Conservation (phyloP, 202 grass and related monocot species). For the Setaria italica region DNA sequence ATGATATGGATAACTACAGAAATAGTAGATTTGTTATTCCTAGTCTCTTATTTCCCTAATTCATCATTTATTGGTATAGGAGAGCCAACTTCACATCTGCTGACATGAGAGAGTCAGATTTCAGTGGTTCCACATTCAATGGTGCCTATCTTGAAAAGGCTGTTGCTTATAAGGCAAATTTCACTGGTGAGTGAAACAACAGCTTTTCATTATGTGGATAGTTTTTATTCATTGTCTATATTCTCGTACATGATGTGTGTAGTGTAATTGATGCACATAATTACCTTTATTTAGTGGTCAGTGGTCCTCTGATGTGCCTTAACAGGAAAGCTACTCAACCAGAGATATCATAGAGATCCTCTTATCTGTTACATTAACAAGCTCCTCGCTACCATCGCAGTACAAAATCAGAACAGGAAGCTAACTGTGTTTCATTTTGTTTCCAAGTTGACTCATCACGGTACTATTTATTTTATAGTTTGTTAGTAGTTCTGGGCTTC, state of each 20-base stretch:
- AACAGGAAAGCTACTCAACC: background rate
- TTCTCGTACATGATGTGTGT: slow-evolving; percentile 15
- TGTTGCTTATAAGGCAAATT: slow-evolving; percentile 97
- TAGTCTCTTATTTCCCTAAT: slow-evolving; percentile 35
- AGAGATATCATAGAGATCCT: slow-evolving; percentile 26
- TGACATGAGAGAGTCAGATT: slow-evolving; percentile 97
- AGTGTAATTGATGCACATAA: slow-evolving; percentile 29
- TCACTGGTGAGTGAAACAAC: slow-evolving; percentile 63
- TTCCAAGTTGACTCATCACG: slow-evolving; percentile 15
- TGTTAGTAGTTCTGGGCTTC: background rate
- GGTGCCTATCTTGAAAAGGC: slow-evolving; percentile 99
- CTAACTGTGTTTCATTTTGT: slow-evolving; percentile 21
- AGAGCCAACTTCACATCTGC: slow-evolving; percentile 93
- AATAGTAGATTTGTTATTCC: background rate
- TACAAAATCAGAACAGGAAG: slow-evolving; percentile 26
- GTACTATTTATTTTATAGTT: slow-evolving; percentile 16
- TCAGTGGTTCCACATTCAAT: slow-evolving; percentile 98
- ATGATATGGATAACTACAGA: slow-evolving; percentile 18
- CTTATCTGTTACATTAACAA: slow-evolving; percentile 1
- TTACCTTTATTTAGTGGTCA: slow-evolving; percentile 17
- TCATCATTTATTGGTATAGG: slow-evolving; percentile 53
- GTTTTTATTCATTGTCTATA: background rate
- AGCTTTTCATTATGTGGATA: background rate
- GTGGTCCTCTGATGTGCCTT: slow-evolving; percentile 22
- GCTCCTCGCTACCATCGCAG: background rate